Evolutionary conservation across 2,329 filamentous ascomycete species (phyloP), one percentile per base, ranked within the genome.

Genomic region (Cladosporium sp.): DNA sequence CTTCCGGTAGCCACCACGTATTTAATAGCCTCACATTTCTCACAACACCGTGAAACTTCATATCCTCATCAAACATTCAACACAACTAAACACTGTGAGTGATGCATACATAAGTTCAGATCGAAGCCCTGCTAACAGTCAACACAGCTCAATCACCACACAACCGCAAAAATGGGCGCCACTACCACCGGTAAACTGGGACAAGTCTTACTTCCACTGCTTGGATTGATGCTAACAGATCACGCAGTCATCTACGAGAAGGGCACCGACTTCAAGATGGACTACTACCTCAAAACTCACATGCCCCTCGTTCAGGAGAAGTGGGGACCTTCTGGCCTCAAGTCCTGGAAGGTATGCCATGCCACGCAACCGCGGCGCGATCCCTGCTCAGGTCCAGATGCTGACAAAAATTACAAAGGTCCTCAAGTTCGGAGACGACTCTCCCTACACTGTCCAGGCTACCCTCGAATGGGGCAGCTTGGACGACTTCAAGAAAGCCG

Each of bases 261-360:
- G 60, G 76, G 75, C 49, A 70, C 71, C 64, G 75, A 72, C 29
- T 78, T 79, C 74, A 70, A 79, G 69, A 76, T 78, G 70, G 74
- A 76, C 67, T 78, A 79, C 72, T 78, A 79, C 73, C 71, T 77
- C 65, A 67, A 67, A 55, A 74, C 73, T 16, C 77, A 79, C 73
- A 78, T 78, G 77, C 77, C 76, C 1, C 66, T 79, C 55, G 77
- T 76, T 10, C 64, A 71, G 58, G 66, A 75, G 62, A 69, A 73
- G 33, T 78, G 77, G 73, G 67, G 52, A 52, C 67, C 66, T 3
- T 68, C 68, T 65, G 77, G 76, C 55, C 67, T 78, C 53, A 77
- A 73, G 65, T 68, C 68, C 65, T 77, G 71, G 56, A 65, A 65
- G 56, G 62, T 65, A 58, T 21, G 53, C 35, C 14, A 52, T 29